Base-by-base conservation (phyloP, 805 yeast species). In the Isabelozyma pseudorhagii region DNA sequence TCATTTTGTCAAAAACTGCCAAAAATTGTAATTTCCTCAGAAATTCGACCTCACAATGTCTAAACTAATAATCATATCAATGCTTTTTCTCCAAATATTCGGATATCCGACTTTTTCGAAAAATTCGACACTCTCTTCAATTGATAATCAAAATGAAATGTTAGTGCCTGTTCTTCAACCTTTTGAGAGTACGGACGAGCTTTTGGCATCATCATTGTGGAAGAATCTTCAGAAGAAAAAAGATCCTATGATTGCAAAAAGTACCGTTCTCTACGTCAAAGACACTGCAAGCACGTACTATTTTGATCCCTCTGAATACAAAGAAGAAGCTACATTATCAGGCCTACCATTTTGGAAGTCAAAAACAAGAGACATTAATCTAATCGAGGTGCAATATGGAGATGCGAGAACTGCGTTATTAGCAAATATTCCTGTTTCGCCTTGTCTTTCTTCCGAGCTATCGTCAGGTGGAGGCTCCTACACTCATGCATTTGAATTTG, bases 331-430 rank as follows among this genome's bases (percentile, higher is more conserved):
- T 5, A 10, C 13, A 11, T 10, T 11, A 13, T 17, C 21, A n/a
- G 25, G 25, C 25, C 25, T 21, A 5, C 15, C 18, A n/a, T n/a
- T 17, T 41, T 17, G 13, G 13, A 15, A 13, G 11, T 29, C 44
- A 5, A 41, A 41, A 28, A 38, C 44, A 28, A 46, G 59, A 29
- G 43, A 46, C 2, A 50, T 61, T 5, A 52, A 54, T n/a, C 18
- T 62, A 40, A 38, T 55, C 2, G 64, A 61, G 40, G 63, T 60
- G 4, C 54, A 53, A 18, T 55, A 52, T 29, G 63, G 65, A 2
- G 50, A 43, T n/a, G 18, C 44, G 11, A 39, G 46, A n/a, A 13
- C 29, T 4, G 17, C 18, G 2, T 18, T 25, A 8, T 38, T 49
- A 1, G 14, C 29, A 8, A 53, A 52, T n/a, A 47, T 52, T 4